A percentile compares a stretch with the other conserved stretches of the same genome.
These are phyloP conservation scores for Xanthoparmelia taractica DNA, from an alignment of 495 filamentous ascomycete genomes.

Conservation along the genomic window DNA sequence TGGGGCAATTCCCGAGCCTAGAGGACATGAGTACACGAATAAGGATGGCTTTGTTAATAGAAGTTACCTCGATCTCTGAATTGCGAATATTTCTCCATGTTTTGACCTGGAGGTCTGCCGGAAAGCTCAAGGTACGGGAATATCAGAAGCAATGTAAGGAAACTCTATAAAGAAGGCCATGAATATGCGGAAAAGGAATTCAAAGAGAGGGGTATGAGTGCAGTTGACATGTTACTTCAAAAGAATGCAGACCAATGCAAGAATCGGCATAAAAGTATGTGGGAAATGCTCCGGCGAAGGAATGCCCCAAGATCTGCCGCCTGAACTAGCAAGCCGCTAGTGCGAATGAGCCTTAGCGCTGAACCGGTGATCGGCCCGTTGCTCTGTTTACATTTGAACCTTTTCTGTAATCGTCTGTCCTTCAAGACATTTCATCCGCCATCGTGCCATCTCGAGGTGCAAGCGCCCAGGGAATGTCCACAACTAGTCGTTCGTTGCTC, in stretches of 20 bases:
- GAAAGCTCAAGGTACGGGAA: background rate
- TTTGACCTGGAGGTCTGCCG: background rate
- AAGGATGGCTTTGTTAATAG: conserved; percentile 2
- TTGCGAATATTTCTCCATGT: conserved; percentile 96
- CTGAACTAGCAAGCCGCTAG: background rate
- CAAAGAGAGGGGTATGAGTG: background rate
- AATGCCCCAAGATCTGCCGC: background rate
- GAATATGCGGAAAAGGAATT: background rate
- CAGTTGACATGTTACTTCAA: background rate
- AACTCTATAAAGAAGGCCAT: conserved; percentile 1
- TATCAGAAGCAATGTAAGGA: background rate
- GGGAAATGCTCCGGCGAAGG: background rate
- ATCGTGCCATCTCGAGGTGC: background rate
- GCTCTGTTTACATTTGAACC: conserved; percentile 3
- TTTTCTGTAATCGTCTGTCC: background rate
- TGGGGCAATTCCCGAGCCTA: conserved; percentile 92
- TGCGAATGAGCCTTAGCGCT: background rate
- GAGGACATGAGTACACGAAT: conserved; percentile 18
- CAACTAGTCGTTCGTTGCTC: background rate
- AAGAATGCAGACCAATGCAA: background rate
- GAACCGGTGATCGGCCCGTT: background rate
- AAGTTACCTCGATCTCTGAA: conserved; percentile 81
- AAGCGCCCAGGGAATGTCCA: background rate
- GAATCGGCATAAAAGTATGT: background rate
- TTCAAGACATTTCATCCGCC: background rate